phyloP scores from a whole-genome alignment of 345 rosid species.

The Gossypium ekmanianum region DNA sequence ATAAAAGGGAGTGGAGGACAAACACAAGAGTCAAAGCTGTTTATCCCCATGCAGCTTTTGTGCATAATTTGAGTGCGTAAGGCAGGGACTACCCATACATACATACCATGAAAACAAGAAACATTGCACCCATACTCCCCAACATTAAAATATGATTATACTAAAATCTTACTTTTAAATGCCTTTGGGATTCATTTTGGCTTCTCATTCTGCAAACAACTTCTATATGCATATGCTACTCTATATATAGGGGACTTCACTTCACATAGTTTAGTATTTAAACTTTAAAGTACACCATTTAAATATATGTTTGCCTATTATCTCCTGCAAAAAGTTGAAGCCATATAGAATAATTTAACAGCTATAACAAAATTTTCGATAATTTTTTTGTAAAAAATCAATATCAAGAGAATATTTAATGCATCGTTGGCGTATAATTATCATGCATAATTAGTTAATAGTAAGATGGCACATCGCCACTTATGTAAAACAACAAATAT shows the following conservation, averaged over 20 bases:
- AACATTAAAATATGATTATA: neutral
- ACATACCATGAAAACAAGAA: neutral
- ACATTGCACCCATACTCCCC: conserved; percentile 13
- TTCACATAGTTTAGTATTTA: neutral
- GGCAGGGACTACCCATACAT: conserved; percentile 27
- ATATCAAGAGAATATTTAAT: no score
- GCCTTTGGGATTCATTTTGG: neutral
- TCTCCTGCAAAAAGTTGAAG: neutral
- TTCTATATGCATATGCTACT: neutral
- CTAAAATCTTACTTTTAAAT: neutral
- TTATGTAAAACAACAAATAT: neutral
- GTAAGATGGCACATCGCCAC: no score
- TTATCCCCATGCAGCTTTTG: conserved; percentile 38
- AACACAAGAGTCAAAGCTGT: conserved; percentile 22
- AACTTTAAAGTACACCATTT: neutral
- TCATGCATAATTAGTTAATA: no score
- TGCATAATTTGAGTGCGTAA: conserved; percentile 22
- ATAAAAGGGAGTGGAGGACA: conserved; percentile 21
- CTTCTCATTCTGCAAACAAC: neutral
- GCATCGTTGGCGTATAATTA: no score
- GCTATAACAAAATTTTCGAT: neutral
- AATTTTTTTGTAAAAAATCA: no score
- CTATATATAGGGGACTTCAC: neutral
- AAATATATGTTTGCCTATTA: neutral
- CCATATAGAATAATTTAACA: neutral